Conservation (phyloP, 257 asterid genomes). For the Penstemon davidsonii region DNA sequence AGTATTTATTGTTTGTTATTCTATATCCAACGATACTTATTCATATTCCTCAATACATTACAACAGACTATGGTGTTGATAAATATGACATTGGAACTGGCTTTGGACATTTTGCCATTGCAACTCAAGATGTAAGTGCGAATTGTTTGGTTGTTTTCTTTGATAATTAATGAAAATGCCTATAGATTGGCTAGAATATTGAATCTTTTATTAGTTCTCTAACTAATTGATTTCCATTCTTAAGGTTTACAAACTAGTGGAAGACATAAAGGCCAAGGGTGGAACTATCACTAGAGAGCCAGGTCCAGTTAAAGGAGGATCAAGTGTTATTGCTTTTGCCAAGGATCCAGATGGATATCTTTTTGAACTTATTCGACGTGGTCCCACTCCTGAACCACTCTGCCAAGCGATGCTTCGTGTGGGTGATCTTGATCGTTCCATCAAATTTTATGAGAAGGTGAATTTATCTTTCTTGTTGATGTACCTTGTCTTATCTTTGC, state of each 20-base stretch:
- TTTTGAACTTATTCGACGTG: slow-evolving; percentile 86
- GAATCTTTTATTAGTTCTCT: slow-evolving; percentile 20
- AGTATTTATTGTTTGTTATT: not conserved
- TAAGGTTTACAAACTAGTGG: slow-evolving; percentile 89
- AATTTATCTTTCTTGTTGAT: slow-evolving; percentile 4
- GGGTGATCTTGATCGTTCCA: slow-evolving; percentile 97
- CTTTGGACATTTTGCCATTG: slow-evolving; percentile 97
- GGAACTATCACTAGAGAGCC: slow-evolving; percentile 96
- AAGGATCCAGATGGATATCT: slow-evolving; percentile 98
- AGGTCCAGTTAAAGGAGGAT: slow-evolving; percentile 98
- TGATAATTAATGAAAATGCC: not conserved
- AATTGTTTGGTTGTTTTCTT: slow-evolving; percentile 1
- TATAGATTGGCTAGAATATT: slow-evolving; percentile 8
- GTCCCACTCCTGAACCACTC: slow-evolving; percentile 93
- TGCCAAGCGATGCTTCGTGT: slow-evolving; percentile 99
- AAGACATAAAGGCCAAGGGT: slow-evolving; percentile 80
- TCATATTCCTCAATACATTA: slow-evolving; percentile 24
- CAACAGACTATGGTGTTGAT: slow-evolving; percentile 89
- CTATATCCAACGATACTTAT: slow-evolving; percentile 9
- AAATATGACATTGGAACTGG: slow-evolving; percentile 89
- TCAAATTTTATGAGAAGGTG: slow-evolving; percentile 95
- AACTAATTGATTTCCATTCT: slow-evolving; percentile 9
- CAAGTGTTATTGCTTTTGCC: slow-evolving; percentile 84
- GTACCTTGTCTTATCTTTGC: not conserved
- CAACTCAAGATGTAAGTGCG: slow-evolving; percentile 81